These are phyloP conservation scores for Trichosanthes truncata DNA, from an alignment of 306 rosid species.

Conservation along the genomic window DNA sequence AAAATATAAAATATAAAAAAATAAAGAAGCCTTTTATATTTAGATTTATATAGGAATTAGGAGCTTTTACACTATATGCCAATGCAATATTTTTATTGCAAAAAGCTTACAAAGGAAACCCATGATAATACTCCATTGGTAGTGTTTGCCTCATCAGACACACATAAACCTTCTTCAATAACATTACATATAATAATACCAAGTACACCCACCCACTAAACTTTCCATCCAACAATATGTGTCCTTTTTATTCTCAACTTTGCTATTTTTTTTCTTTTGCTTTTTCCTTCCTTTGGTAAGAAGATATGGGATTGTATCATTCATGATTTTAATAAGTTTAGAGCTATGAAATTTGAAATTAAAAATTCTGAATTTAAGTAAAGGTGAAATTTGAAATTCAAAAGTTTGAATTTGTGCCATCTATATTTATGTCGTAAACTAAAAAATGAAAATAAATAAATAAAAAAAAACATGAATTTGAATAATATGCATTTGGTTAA, in stretches of 20 bases:
- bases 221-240: background rate
- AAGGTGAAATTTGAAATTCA: too few relatives aligned
- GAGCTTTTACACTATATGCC: background rate
- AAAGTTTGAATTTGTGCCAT: too few relatives aligned
- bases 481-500: too few relatives aligned
- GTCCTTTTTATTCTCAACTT: background rate
- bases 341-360: too few relatives aligned
- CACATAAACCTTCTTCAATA: background rate
- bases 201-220: background rate
- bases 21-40: background rate
- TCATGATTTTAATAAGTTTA: too few relatives aligned
- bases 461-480: too few relatives aligned
- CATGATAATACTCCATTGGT: background rate
- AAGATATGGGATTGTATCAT: too few relatives aligned
- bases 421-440: too few relatives aligned
- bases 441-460: too few relatives aligned
- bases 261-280: background rate
- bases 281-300: too few relatives aligned
- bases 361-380: too few relatives aligned
- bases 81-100: background rate
- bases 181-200: background rate
- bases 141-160: slow-evolving; percentile 2
- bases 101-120: background rate
- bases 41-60: background rate
- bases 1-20: background rate